Evolutionary conservation across 2,329 filamentous ascomycete genomes (phyloP), one percentile per base, ranked within the genome.

Genomic region (Anthostomella pinea): DNA sequence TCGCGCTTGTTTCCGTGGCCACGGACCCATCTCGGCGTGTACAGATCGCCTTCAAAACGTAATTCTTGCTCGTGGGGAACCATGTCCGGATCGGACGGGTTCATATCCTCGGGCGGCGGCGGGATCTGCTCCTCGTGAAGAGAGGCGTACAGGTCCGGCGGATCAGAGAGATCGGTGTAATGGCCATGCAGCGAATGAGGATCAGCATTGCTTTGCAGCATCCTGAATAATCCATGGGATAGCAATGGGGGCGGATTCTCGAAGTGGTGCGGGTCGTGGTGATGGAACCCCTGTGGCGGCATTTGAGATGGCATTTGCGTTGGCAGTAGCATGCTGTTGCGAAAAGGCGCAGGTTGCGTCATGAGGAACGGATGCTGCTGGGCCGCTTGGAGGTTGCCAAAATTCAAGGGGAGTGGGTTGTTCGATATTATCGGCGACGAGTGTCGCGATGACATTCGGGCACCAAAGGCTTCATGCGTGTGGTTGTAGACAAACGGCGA

Each of bases 1-100:
- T 91, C 87, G 26, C 87, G 82, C 69, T 90, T 89, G 65, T 89
- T 89, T 17, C 87, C 87, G 45, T 91, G 85, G 15, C 87, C 87
- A 22, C 87, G 82, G 14, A 93, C 84, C 85, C 86, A 94, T 50
- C 73, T 75, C 2, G 87, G 87, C 2, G 87, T 91, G 66, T 93
- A 93, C 38, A 93, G 64, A 54, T 94, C 87, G 31, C 85, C 85
- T 34, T 82, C 81, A 52, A 89, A 94, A 30, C 87, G 77, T 41
- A 89, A 66, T 49, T 85, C 83, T 57, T 91, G 86, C 62, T 90
- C 85, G 47, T 87, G 84, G 5, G 86, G 86, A 8, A 83, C 70
- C 56, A 90, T 68, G 42, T 88, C 83, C 2, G 84, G 82, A 52
- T 91, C 84, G 2, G 76, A 73, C 2, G 85, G 84, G 56, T 87